phyloP scores from a whole-genome alignment of 148 eudicot genomes.

The Cornus florida region DNA sequence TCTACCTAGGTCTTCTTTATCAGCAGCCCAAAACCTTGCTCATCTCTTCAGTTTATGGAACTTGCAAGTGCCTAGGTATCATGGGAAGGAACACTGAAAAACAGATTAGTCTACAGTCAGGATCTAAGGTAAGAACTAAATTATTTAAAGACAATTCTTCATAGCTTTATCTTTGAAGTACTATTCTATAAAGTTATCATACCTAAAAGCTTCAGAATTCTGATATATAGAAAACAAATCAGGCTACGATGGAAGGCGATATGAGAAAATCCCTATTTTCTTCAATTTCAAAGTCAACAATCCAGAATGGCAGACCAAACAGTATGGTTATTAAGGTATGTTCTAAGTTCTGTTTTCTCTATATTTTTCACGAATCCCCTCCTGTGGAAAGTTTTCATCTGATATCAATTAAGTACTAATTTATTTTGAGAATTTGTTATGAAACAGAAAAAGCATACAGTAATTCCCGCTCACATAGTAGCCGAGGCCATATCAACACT shows the following conservation, averaged over 20 bases:
- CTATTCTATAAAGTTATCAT: not conserved
- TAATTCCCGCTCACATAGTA: slow-evolving; percentile 41
- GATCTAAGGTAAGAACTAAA: slow-evolving; percentile 28
- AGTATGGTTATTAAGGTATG: slow-evolving; percentile 56
- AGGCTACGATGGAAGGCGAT: slow-evolving; percentile 40
- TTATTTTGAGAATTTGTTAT: not conserved
- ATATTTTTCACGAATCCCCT: not conserved
- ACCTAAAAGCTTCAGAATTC: not conserved
- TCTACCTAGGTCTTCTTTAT: not conserved
- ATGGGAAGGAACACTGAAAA: slow-evolving; percentile 39
- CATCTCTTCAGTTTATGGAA: not conserved
- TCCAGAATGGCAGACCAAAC: slow-evolving; percentile 42
- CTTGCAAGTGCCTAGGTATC: not conserved
- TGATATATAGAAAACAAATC: not conserved
- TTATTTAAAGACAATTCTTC: not conserved
- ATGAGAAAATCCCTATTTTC: slow-evolving; percentile 35
- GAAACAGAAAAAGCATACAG: slow-evolving; percentile 31
- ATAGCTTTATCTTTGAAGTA: not conserved
- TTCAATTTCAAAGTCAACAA: slow-evolving; percentile 19
- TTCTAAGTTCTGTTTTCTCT: not conserved
- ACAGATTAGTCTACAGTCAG: slow-evolving; percentile 18
- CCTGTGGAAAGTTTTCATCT: not conserved
- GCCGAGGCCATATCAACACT: slow-evolving; percentile 46
- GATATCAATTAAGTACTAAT: slow-evolving; percentile 4
- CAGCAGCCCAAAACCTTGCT: not conserved